Conservation (phyloP, 2,329 filamentous ascomycete genomes). For the Trichoderma polysporum region DNA sequence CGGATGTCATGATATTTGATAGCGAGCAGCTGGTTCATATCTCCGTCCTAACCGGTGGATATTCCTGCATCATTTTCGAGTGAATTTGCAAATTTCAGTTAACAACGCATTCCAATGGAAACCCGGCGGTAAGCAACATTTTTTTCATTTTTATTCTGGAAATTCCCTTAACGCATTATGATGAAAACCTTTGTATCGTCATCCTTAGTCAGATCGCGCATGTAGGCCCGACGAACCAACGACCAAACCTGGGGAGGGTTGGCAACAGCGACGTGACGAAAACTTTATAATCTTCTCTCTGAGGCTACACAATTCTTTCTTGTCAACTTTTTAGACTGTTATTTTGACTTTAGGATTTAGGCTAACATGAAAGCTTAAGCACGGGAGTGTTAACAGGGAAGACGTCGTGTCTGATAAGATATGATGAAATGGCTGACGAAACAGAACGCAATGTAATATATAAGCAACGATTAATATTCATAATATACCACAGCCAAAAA, state of each 20-base stretch:
- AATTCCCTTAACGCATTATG: constrained; percentile 46
- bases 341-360: not conserved
- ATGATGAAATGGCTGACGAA: not conserved
- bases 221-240: constrained; percentile 35
- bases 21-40: not conserved
- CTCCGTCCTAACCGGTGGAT: not conserved
- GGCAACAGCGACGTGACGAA: constrained; percentile 46
- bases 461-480: not conserved
- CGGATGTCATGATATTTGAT: not conserved
- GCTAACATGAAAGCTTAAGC: not conserved
- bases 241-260: constrained; percentile 34
- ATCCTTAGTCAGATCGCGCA: constrained; percentile 83
- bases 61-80: not conserved
- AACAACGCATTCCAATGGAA: too few species aligned
- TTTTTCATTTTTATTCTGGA: not conserved
- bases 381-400: not conserved
- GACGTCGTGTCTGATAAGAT: not conserved
- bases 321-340: not conserved
- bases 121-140: not conserved
- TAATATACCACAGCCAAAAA: not conserved
- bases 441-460: not conserved
- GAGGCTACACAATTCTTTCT: constrained; percentile 30
- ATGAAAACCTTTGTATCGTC: constrained; percentile 90
- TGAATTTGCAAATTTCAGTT: not conserved
- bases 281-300: constrained; percentile 56